A percentile compares a stretch with the other conserved stretches of the same genome.
phyloP scores from a whole-genome alignment of 2,329 filamentous ascomycete species.

The Neocucurbitaria cava region DNA sequence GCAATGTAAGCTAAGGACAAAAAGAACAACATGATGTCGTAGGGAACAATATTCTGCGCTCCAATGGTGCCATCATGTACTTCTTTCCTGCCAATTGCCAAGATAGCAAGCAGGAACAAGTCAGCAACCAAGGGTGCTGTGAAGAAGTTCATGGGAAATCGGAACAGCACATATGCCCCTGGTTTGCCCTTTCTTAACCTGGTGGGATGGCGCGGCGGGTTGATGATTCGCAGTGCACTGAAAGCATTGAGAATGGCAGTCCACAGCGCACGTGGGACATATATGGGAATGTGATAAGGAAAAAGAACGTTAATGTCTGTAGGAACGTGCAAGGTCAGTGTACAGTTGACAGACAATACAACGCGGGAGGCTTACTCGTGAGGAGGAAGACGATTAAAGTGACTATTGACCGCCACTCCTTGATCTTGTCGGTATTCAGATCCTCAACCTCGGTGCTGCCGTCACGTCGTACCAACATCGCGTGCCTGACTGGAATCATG shows the following conservation, averaged over 20 bases:
- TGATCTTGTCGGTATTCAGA: constrained; percentile 64
- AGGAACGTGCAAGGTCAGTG: neutral
- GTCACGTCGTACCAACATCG: constrained; percentile 13
- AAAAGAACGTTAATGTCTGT: constrained; percentile 74
- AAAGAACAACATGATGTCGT: constrained; percentile 79
- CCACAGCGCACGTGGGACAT: constrained; percentile 61
- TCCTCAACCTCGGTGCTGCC: constrained; percentile 11
- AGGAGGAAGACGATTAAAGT: constrained; percentile 73
- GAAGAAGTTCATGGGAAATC: constrained; percentile 72
- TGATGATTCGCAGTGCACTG: constrained; percentile 60
- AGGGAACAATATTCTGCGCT: constrained; percentile 69
- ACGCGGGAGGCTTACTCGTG: constrained; percentile 64
- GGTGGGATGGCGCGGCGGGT: constrained; percentile 45
- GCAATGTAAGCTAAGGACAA: constrained; percentile 77
- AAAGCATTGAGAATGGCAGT: constrained; percentile 56
- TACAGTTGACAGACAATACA: too few species aligned
- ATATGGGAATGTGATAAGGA: constrained; percentile 70
- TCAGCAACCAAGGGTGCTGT: constrained; percentile 75
- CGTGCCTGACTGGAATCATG: neutral
- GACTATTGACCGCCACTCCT: constrained; percentile 72
- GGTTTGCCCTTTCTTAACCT: constrained; percentile 32
- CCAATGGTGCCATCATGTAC: constrained; percentile 74
- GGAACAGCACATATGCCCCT: constrained; percentile 57
- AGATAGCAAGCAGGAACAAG: constrained; percentile 73
- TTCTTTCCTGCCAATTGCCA: constrained; percentile 70